Evolutionary conservation across 495 filamentous ascomycete species (phyloP).

Genomic region (Tuber aestivum): DNA sequence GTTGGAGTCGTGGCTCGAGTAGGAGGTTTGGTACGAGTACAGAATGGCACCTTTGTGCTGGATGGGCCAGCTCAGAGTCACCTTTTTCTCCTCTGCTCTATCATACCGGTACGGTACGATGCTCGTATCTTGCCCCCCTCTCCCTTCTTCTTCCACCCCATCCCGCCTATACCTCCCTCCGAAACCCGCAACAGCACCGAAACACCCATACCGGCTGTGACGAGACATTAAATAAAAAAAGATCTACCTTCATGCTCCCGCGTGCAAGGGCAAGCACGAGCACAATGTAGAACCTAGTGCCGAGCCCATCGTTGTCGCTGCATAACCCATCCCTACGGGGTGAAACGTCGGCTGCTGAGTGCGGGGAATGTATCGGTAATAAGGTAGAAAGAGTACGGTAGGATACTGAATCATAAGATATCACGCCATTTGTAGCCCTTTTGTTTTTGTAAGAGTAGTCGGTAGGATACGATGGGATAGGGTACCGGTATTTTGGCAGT

Average conservation of each 20-base stretch:
- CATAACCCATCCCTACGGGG: background rate
- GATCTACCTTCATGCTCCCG: background rate
- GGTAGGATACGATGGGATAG: background rate
- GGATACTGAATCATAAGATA: background rate
- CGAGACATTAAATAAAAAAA: background rate
- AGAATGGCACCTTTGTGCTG: background rate
- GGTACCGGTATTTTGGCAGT: background rate
- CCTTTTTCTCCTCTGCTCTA: background rate
- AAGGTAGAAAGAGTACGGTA: background rate
- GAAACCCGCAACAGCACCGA: background rate
- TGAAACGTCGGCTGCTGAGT: background rate
- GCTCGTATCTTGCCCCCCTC: too few relatives aligned
- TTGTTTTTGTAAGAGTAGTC: background rate
- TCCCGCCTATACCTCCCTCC: background rate
- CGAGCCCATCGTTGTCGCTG: background rate
- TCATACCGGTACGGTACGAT: too few relatives aligned
- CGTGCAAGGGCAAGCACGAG: background rate
- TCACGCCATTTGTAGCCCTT: background rate
- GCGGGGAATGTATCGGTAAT: background rate
- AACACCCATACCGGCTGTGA: background rate
- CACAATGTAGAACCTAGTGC: background rate
- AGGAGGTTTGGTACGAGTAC: background rate
- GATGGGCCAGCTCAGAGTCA: background rate
- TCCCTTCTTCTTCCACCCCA: background rate
- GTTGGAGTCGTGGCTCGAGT: conserved; percentile 3